Evolutionary conservation across 441 rosid species (phyloP).

Genomic region (Erodium texanum): DNA sequence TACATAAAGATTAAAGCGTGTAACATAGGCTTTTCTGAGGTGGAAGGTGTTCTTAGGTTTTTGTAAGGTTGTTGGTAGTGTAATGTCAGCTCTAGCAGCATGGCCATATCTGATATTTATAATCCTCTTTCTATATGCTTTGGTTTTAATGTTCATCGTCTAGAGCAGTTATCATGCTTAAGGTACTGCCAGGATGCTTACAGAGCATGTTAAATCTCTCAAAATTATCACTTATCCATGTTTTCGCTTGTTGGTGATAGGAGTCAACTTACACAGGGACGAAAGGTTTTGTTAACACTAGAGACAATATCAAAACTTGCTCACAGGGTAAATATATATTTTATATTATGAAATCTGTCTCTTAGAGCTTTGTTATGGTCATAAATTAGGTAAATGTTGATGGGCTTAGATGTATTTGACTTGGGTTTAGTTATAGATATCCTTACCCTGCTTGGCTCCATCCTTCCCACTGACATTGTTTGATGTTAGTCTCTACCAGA

Average conservation of each 20-base stretch:
- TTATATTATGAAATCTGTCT: too few relatives aligned
- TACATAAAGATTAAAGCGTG: too few relatives aligned
- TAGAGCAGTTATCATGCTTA: background rate
- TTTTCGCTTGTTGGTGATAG: conserved; percentile 31
- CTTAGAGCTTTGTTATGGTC: too few relatives aligned
- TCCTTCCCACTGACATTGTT: background rate
- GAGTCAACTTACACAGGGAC: conserved; percentile 78
- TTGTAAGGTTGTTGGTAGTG: background rate
- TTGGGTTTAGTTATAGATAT: conserved; percentile 3
- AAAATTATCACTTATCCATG: conserved; percentile 3
- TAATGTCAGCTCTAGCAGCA: background rate
- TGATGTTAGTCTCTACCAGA: background rate
- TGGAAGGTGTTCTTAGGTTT: background rate
- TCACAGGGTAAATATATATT: conserved; percentile 45
- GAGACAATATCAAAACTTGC: conserved; percentile 79
- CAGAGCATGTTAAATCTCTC: conserved; percentile 16
- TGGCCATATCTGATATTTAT: background rate
- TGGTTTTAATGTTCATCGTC: background rate
- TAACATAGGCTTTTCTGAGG: background rate
- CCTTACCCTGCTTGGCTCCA: background rate
- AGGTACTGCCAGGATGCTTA: background rate
- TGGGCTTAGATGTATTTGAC: background rate
- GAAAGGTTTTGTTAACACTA: conserved; percentile 67
- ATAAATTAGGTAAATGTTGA: background rate
- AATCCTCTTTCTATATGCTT: background rate